Evolutionary conservation across 108 stramenopile genomes (phyloP), one percentile per base, ranked within the genome.

Genomic region (Nitzschia sp.): DNA sequence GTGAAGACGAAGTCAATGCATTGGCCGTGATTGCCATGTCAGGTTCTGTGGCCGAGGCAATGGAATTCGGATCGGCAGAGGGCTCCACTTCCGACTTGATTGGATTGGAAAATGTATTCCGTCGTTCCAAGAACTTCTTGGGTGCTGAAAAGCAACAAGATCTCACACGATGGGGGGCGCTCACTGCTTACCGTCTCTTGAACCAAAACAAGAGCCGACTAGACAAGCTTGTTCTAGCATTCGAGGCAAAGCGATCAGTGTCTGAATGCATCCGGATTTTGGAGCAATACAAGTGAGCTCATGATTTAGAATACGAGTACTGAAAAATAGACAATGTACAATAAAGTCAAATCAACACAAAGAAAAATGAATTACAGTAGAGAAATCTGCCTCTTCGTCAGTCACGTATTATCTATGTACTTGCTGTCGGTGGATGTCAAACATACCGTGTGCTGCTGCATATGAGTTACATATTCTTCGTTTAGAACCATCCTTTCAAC

Each of bases 131-230:
- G 66, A 81, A 88, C 21, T 94, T 94, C 71, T 74, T 91, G 45
- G 93, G 93, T 19, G 88, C 90, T n/a, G 77, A 84, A 45, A 85
- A 88, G 44, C 93, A 94, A 64, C 93, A 94, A 76, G 90, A 90
- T 29, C 50, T 94, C 68, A 94, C 93, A 22, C 77, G 93, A 58
- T 94, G 93, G 93, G 93, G 90, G 19, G 93, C 93, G 19, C 60
- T 91, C 27, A 81, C 85, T 31, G 72, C 85, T 0, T 89, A 77
- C 66, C 48, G 63, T 8, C 55, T 91, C 55, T 66, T 94, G 29
- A 85, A 78, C 26, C 63, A 54, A 31, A 86, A 91, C 61, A 71
- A 77, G 58, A 73, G 50, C 11, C 78, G 80, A 29, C 86, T 81
- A 58, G 88, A 94, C 45, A 63, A 61, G 44, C 41, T 94, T n/a